Percentiles rank a stretch among this genome's conserved stretches.
These are phyloP conservation scores for Neckera pumila DNA, from an alignment of 225 moss, liverwort and hornwort species.

Conservation along the genomic window DNA sequence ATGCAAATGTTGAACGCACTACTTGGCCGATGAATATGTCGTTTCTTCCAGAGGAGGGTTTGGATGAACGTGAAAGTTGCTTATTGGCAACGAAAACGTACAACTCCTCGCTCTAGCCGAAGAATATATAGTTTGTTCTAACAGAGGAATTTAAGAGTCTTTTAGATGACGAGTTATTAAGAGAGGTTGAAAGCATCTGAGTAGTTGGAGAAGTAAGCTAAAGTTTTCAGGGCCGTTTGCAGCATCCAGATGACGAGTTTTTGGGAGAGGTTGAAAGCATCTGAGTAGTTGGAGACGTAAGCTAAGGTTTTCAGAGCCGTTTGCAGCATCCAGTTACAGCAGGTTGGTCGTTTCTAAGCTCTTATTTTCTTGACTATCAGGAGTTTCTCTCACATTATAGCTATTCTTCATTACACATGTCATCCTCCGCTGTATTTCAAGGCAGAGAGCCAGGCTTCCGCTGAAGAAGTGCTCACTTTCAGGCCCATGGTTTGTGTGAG, in stretches of 20 bases:
- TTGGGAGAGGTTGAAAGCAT: neutral
- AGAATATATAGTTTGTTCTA: too few species aligned
- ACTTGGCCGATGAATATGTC: neutral
- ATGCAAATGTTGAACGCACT: neutral
- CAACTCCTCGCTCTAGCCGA: neutral
- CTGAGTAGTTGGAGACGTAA: neutral
- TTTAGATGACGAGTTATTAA: neutral
- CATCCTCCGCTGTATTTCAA: neutral
- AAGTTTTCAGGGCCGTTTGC: neutral
- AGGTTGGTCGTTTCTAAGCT: neutral
- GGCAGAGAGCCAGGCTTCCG: neutral
- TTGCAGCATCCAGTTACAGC: neutral
- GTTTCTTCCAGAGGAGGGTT: neutral
- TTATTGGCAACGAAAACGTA: neutral
- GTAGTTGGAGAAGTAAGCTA: too few species aligned
- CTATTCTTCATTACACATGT: too few species aligned
- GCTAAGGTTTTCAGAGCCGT: neutral
- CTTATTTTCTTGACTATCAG: neutral
- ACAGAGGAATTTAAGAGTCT: neutral
- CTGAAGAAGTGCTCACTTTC: neutral
- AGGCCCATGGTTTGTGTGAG: neutral
- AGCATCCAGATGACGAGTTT: neutral
- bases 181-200: neutral
- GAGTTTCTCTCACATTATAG: neutral
- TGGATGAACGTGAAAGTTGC: too few species aligned